Evolutionary conservation across 352 stramenopile species (phyloP).

Genomic region (Pythium brachiatum): DNA sequence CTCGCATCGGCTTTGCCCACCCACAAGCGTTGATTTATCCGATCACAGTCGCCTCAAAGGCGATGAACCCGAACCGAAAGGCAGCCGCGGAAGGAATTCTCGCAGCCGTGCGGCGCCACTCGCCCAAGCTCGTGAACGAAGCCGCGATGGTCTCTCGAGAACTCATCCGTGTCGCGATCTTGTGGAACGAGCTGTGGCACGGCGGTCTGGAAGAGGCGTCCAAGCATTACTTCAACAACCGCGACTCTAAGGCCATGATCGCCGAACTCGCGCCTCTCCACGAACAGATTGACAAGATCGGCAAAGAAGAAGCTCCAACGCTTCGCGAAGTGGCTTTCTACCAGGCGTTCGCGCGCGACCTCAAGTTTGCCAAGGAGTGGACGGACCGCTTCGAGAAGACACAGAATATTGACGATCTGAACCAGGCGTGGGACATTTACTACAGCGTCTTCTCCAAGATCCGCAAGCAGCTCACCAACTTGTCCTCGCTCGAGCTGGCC

Average conservation of each 20-base stretch:
- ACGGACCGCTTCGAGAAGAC: conserved; percentile 77
- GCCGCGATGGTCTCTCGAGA: conserved; percentile 95
- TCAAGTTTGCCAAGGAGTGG: conserved; percentile 86
- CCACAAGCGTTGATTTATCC: conserved; percentile 99
- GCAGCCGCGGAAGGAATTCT: conserved; percentile 94
- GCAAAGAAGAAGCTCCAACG: conserved; percentile 73
- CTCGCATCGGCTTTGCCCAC: conserved; percentile 92
- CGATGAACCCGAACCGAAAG: conserved; percentile 88
- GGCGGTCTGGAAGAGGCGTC: conserved; percentile 97
- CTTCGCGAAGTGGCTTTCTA: conserved; percentile 83
- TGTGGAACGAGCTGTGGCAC: conserved; percentile 99
- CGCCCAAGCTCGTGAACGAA: conserved; percentile 96
- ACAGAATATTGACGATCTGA: conserved; percentile 79
- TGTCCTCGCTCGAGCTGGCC: conserved; percentile 96
- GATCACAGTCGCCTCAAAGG: conserved; percentile 97
- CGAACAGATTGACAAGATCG: conserved; percentile 79
- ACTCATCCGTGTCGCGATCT: conserved; percentile 98
- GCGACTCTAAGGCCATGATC: conserved; percentile 96
- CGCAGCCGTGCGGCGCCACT: conserved; percentile 93
- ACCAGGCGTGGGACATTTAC: conserved; percentile 98
- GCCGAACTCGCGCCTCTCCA: conserved; percentile 95
- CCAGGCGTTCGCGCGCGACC: conserved; percentile 92
- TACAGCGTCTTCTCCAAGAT: conserved; percentile 97
- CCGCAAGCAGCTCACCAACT: conserved; percentile 90
- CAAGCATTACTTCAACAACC: conserved; percentile 97